Evolutionary conservation across 805 yeast species (phyloP).

Genomic region (Metschnikowia kofuensis): DNA sequence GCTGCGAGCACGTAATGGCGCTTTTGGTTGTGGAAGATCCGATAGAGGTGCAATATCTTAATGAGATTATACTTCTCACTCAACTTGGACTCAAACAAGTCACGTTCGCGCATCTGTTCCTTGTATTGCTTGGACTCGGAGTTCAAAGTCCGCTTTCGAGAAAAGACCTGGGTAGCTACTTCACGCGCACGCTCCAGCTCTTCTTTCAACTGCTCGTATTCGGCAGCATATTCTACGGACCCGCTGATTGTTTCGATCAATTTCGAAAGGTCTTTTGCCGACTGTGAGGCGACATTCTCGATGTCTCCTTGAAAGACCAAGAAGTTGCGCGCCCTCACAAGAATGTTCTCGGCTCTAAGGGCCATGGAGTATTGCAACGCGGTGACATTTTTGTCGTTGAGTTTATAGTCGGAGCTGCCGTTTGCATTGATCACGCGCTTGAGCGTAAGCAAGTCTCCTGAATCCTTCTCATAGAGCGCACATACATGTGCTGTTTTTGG

Average conservation of each 20-base stretch:
- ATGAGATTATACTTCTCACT: slow-evolving; percentile 46
- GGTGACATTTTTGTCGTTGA: slow-evolving; percentile 59
- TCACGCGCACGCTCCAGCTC: slow-evolving; percentile 66
- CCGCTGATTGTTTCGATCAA: slow-evolving; percentile 84
- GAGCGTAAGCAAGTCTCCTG: slow-evolving; percentile 57
- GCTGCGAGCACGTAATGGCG: slow-evolving; percentile 37
- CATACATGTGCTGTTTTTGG: slow-evolving; percentile 65
- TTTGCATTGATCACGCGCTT: slow-evolving; percentile 56
- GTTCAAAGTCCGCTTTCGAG: slow-evolving; percentile 65
- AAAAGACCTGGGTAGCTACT: slow-evolving; percentile 58
- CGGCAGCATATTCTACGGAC: slow-evolving; percentile 60
- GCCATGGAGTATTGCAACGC: slow-evolving; percentile 63
- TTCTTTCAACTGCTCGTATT: slow-evolving; percentile 63
- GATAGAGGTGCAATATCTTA: slow-evolving; percentile 56
- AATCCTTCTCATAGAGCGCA: slow-evolving; percentile 67
- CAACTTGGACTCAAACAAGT: slow-evolving; percentile 56
- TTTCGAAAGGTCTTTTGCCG: slow-evolving; percentile 68
- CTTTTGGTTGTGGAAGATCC: slow-evolving; percentile 58
- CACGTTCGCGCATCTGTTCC: slow-evolving; percentile 72
- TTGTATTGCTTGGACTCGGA: slow-evolving; percentile 76
- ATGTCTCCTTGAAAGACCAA: slow-evolving; percentile 97
- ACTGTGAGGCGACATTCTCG: slow-evolving; percentile 86
- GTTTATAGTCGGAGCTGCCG: slow-evolving; percentile 67
- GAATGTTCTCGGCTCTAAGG: slow-evolving; percentile 73
- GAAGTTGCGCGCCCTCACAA: slow-evolving; percentile 87